Percentiles rank a stretch among this genome's conserved stretches.
phyloP scores from a whole-genome alignment of 768 basidiomycete species.

The Mycena haematopus region DNA sequence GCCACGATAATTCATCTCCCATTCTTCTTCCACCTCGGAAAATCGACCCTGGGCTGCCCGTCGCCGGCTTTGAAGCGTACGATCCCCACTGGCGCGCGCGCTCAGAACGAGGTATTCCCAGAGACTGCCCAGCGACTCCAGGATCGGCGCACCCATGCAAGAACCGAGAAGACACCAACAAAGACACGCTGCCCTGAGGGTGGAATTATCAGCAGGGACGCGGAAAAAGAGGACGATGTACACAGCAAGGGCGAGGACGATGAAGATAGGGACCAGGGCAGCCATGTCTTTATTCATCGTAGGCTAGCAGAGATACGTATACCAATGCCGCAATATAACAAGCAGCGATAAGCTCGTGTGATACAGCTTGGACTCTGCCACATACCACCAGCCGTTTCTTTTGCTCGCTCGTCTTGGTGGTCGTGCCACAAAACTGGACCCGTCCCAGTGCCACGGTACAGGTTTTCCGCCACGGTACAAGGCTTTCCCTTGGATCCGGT shows the following conservation, averaged over 20 bases:
- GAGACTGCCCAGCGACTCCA: constrained; percentile 49
- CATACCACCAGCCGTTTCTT: background rate
- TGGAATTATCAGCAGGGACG: constrained; percentile 11
- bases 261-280: constrained; percentile 48
- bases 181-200: constrained; percentile 52
- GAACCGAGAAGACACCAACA: constrained; percentile 75
- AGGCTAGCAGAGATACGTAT: background rate
- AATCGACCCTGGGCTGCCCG: constrained; percentile 43
- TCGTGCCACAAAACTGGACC: background rate
- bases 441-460: constrained; percentile 1
- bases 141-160: constrained; percentile 62
- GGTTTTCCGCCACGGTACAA: background rate
- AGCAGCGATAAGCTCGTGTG: background rate
- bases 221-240: constrained; percentile 29
- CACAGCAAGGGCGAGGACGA: constrained; percentile 58
- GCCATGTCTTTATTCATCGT: constrained; percentile 35
- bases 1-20: constrained; percentile 58
- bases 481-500: constrained; percentile 18
- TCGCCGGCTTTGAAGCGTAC: constrained; percentile 27
- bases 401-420: background rate
- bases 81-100: constrained; percentile 36
- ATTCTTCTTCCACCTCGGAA: constrained; percentile 55
- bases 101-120: constrained; percentile 55
- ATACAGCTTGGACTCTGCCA: background rate
- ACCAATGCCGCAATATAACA: background rate